Percentiles rank a stretch among this genome's conserved stretches.
Conservation (phyloP, 2,329 filamentous ascomycete genomes). For the Sordariomycetes sp. region DNA sequence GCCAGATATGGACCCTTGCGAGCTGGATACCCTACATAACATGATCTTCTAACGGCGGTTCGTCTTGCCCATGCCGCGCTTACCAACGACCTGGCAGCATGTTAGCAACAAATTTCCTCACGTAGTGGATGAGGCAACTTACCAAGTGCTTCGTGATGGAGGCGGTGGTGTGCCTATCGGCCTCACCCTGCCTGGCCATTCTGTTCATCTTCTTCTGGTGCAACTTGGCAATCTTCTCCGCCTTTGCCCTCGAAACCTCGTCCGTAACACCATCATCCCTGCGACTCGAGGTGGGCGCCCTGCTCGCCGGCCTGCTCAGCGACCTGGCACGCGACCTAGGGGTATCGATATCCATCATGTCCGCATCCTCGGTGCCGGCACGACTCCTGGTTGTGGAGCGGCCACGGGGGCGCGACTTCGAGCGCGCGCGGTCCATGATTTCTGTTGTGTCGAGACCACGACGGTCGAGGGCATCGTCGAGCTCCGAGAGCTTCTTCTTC, state of each 20-base stretch:
- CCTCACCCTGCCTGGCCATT: conserved; percentile 94
- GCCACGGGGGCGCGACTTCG: conserved; percentile 55
- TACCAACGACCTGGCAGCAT: conserved; percentile 64
- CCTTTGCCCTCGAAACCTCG: conserved; percentile 60
- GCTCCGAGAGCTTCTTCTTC: conserved; percentile 75
- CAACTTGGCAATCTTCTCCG: conserved; percentile 79
- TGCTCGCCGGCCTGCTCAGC: conserved; percentile 67
- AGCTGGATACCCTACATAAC: neutral
- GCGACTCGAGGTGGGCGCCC: conserved; percentile 53
- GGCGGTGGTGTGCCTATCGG: conserved; percentile 79
- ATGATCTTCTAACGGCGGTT: conserved; percentile 47
- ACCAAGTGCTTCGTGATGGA: conserved; percentile 86
- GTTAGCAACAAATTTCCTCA: conserved; percentile 18
- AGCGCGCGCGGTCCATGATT: conserved; percentile 63
- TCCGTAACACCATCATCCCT: conserved; percentile 69
- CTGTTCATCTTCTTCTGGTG: conserved; percentile 98
- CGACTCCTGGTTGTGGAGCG: conserved; percentile 58
- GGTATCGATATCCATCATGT: conserved; percentile 69
- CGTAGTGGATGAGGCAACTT: conserved; percentile 27
- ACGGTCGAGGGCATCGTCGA: conserved; percentile 76
- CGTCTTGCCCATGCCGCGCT: conserved; percentile 90
- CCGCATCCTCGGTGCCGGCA: conserved; percentile 52
- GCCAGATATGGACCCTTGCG: conserved; percentile 1
- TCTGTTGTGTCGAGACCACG: conserved; percentile 78
- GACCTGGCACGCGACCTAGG: conserved; percentile 55